These are phyloP conservation scores for Tilletia horrida DNA, from an alignment of 1,284 basidiomycete genomes.

Conservation along the genomic window DNA sequence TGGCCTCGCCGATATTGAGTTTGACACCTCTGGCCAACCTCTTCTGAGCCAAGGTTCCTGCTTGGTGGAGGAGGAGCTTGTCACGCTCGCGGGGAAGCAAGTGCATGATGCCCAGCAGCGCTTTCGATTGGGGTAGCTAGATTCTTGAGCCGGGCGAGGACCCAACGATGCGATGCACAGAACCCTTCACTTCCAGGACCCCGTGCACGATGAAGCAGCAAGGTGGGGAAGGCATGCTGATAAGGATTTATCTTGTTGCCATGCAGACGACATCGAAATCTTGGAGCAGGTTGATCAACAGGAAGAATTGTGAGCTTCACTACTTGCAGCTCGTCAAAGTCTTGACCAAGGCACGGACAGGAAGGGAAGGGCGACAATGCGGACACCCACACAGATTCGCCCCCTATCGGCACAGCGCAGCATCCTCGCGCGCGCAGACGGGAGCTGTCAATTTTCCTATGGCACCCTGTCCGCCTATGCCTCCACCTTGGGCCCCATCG, in stretches of 20 bases:
- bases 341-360: no score
- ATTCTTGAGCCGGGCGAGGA: background rate
- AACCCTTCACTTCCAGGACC: no score
- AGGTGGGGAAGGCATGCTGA: no score
- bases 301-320: no score
- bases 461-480: conserved; percentile 55
- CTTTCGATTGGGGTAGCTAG: background rate
- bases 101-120: conserved; percentile 35
- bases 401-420: conserved; percentile 26
- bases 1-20: conserved; percentile 82
- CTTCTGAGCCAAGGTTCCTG: conserved; percentile 74
- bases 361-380: background rate
- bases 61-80: conserved; percentile 47
- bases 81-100: conserved; percentile 51
- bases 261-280: no score
- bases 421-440: conserved; percentile 34
- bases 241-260: no score
- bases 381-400: conserved; percentile 28
- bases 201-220: no score
- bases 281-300: no score
- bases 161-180: background rate
- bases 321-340: no score
- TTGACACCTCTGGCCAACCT: conserved; percentile 83
- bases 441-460: conserved; percentile 40
- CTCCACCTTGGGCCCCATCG: conserved; percentile 59